Evolutionary conservation across 202 grass and related monocot genomes (phyloP), one percentile per base, ranked within the genome.

Genomic region (Carex arenaria): DNA sequence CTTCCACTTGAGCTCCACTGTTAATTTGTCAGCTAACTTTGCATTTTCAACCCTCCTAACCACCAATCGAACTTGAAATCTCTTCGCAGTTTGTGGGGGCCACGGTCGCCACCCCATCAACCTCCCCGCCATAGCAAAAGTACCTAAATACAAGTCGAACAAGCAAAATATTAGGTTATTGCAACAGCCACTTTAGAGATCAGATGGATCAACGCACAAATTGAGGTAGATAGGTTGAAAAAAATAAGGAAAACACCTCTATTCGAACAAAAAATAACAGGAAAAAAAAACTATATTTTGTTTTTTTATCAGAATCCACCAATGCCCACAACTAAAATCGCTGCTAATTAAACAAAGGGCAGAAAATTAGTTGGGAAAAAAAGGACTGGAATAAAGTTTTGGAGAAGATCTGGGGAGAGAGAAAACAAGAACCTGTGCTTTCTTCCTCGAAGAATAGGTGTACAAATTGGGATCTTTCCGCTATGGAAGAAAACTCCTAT

Each of bases 61-160:
- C 68, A 95, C 87, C 6, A 99, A 84, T 52, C 86, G 81, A 14
- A 95, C 88, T 75, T 75, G 64, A 74, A 95, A 95, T 73, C 93
- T 90, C 53, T 85, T 67, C 57, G 91, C 84, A 54, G 85, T 64
- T 52, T 84, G 84, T 45, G 88, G 86, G 12, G 91, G 96, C 88
- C 93, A 94, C 17, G 96, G 93, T 18, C 88, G 79, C 96, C 93
- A 99, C 87, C 91, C 78, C 80, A 99, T 99, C 89, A 94, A 82
- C 90, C 82, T 94, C 81, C 82, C 68, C 67, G 88, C 81, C 89
- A 93, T 92, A 57, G 60, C 0, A 36, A 38, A 69, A 82, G 0
- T 12, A 3, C 63, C 65, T 57, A 28, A 82, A 82, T 68, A 22
- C 19, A 69, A 81, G 60, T 65, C 65, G 11, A 31, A 30, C 17